These are phyloP conservation scores for Infundibulicybe gibba DNA, from an alignment of 768 basidiomycete species.

Conservation along the genomic window DNA sequence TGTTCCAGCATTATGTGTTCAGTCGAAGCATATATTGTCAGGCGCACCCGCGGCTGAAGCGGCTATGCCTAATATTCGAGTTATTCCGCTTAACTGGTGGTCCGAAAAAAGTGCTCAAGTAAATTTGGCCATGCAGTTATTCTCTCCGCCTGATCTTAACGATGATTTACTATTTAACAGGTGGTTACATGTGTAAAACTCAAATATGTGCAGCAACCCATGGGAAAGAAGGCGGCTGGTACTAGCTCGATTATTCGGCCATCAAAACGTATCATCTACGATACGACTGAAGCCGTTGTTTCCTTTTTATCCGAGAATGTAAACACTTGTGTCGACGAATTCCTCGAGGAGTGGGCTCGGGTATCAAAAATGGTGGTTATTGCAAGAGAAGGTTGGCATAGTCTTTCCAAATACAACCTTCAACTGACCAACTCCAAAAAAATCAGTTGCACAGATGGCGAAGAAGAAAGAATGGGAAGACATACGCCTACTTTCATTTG, in stretches of 20 bases:
- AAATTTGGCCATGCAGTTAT: slow-evolving; percentile 2
- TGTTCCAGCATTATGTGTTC: slow-evolving; percentile 81
- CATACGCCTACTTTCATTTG: slow-evolving; percentile 83
- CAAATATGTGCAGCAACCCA: slow-evolving; percentile 84
- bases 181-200: slow-evolving; percentile 90
- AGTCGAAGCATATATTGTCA: slow-evolving; percentile 75
- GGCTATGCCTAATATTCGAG: slow-evolving; percentile 88
- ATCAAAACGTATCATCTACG: slow-evolving; percentile 86
- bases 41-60: slow-evolving; percentile 87
- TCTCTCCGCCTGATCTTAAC: slow-evolving; percentile 4
- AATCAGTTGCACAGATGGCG: slow-evolving; percentile 80
- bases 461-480: slow-evolving; percentile 69
- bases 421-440: neutral
- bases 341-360: slow-evolving; percentile 88
- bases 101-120: slow-evolving; percentile 69
- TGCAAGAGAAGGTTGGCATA: slow-evolving; percentile 69
- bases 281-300: slow-evolving; percentile 83
- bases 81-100: slow-evolving; percentile 92
- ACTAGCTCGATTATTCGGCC: slow-evolving; percentile 70
- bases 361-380: slow-evolving; percentile 95
- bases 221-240: slow-evolving; percentile 60
- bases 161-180: slow-evolving; percentile 23
- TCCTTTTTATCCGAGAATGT: slow-evolving; percentile 87
- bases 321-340: slow-evolving; percentile 85
- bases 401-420: slow-evolving; percentile 1